phyloP scores from a whole-genome alignment of 164 flowering plant species.

The Macadamia integrifolia region DNA sequence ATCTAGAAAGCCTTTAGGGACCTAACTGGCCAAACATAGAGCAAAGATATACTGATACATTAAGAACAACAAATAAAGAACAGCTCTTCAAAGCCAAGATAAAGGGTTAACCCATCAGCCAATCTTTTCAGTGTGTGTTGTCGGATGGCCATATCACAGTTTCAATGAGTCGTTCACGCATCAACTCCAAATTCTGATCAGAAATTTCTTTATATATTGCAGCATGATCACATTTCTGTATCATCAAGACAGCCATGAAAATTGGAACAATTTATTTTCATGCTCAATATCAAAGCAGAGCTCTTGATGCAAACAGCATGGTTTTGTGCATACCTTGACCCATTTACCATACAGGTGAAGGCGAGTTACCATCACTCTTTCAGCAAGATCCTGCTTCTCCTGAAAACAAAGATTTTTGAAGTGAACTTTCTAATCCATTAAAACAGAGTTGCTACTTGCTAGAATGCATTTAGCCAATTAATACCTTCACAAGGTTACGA shows the following conservation, averaged over 20 bases:
- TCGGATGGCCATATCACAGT: conserved; percentile 39
- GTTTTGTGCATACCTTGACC: conserved; percentile 54
- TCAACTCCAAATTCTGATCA: conserved; percentile 85
- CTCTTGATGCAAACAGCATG: neutral
- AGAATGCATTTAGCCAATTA: neutral
- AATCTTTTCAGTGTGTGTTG: conserved; percentile 49
- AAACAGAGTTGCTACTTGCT: neutral
- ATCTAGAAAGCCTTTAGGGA: conserved; percentile 8
- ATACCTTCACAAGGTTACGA: conserved; percentile 77
- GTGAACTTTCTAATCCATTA: neutral
- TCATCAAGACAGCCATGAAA: conserved; percentile 9
- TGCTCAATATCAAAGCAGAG: neutral
- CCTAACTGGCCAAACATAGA: neutral
- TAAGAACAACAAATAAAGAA: neutral
- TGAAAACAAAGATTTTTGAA: conserved; percentile 18
- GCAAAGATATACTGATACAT: neutral
- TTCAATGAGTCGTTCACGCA: conserved; percentile 87
- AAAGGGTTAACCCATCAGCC: conserved; percentile 29
- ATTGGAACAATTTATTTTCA: neutral
- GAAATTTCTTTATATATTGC: conserved; percentile 51
- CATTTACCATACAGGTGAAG: conserved; percentile 91
- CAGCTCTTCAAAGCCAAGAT: neutral
- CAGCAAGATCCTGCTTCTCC: conserved; percentile 88
- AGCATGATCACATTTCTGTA: conserved; percentile 36
- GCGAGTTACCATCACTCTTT: conserved; percentile 93